phyloP scores from a whole-genome alignment of 78 protist genomes.

The Thecamonas trahens region DNA sequence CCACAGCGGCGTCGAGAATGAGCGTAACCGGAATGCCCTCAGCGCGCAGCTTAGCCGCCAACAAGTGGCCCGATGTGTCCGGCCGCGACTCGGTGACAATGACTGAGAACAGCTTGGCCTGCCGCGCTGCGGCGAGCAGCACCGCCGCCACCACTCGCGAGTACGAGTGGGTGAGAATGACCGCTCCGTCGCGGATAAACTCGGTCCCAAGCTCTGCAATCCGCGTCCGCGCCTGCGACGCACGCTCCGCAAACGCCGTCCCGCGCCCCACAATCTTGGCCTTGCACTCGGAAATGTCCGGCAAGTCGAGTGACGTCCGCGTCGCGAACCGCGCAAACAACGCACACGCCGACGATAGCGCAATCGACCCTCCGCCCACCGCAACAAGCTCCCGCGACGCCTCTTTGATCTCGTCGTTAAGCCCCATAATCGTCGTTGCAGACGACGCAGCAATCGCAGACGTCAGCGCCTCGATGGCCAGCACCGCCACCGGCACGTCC shows the following conservation, averaged over 20 bases:
- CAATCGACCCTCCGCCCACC: conserved; percentile 26
- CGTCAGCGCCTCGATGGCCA: too few species aligned
- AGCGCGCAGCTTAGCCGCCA: conserved; percentile 20
- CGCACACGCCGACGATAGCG: conserved; percentile 63
- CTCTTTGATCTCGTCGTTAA: conserved; percentile 41
- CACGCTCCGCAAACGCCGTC: conserved; percentile 14
- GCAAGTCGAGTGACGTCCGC: conserved; percentile 50
- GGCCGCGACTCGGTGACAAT: conserved; percentile 70
- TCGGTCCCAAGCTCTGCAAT: conserved; percentile 55
- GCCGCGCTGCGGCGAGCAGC: conserved; percentile 33
- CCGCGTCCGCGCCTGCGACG: conserved; percentile 27
- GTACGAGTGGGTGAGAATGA: conserved; percentile 61
- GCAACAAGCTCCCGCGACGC: conserved; percentile 30
- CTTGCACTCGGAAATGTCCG: conserved; percentile 53
- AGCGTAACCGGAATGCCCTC: conserved; percentile 69
- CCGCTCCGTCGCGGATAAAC: conserved; percentile 68
- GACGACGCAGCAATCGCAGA: too few species aligned
- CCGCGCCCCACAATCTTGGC: conserved; percentile 55
- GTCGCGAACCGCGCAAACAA: conserved; percentile 58
- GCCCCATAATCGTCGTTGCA: conserved; percentile 60
- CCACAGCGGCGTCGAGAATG: conserved; percentile 87
- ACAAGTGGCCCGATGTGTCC: conserved; percentile 34
- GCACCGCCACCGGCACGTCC: too few species aligned
- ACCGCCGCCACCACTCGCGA: conserved; percentile 65
- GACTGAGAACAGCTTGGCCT: conserved; percentile 52